These are phyloP conservation scores for Purpureocillium lavendulum DNA, from an alignment of 2,329 filamentous ascomycete genomes.

Conservation along the genomic window DNA sequence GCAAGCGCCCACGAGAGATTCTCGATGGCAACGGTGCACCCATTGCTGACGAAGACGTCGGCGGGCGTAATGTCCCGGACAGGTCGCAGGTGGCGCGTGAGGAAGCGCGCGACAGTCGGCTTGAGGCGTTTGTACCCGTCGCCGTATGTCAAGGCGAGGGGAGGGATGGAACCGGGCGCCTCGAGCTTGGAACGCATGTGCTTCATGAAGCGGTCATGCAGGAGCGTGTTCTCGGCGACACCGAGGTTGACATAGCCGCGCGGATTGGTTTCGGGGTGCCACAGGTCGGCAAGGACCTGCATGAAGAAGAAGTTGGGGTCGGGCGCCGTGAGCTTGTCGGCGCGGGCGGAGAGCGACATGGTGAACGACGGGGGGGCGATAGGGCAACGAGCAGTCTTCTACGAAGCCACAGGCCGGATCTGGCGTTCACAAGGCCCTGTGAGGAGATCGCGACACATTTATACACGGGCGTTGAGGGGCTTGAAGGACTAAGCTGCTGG, in stretches of 20 bases:
- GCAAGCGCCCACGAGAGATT: slow-evolving; percentile 29
- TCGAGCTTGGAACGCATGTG: slow-evolving; percentile 30
- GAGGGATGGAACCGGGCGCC: slow-evolving; percentile 11
- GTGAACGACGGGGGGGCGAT: background rate
- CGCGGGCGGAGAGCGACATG: slow-evolving; percentile 18
- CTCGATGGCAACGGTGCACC: slow-evolving; percentile 31
- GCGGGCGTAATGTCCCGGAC: slow-evolving; percentile 17
- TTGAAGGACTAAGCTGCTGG: no score
- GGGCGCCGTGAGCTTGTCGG: slow-evolving; percentile 17
- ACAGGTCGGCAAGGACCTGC: slow-evolving; percentile 36
- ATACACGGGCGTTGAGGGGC: no score
- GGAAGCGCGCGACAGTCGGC: slow-evolving; percentile 22
- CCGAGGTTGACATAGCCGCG: slow-evolving; percentile 40
- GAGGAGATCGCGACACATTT: no score
- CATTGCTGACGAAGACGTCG: slow-evolving; percentile 29
- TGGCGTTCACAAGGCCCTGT: no score
- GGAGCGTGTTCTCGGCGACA: slow-evolving; percentile 43
- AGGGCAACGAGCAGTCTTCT: no score
- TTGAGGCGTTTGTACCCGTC: slow-evolving; percentile 28
- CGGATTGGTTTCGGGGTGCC: slow-evolving; percentile 29
- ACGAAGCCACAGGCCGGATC: no score
- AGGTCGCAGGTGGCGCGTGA: slow-evolving; percentile 24
- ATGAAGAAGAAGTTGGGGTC: slow-evolving; percentile 21
- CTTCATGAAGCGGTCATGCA: slow-evolving; percentile 35
- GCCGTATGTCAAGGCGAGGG: slow-evolving; percentile 29